Evolutionary conservation across 2,329 filamentous ascomycete genomes (phyloP), one percentile per base, ranked within the genome.

Genomic region (Sclerotinia nivalis): DNA sequence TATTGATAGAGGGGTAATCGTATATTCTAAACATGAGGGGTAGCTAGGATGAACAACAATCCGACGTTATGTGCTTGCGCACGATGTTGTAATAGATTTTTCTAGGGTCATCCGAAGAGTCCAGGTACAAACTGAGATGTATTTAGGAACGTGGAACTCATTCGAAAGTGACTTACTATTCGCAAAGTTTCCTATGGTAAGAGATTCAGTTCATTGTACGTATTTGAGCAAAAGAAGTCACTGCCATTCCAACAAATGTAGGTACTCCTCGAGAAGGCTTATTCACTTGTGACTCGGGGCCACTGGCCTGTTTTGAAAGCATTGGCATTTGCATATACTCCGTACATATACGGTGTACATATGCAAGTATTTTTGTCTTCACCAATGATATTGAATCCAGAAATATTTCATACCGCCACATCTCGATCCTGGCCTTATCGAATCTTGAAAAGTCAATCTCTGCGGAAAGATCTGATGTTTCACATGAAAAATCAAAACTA

Each of bases 261-360:
- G 31, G 40, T 28, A n/a, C n/a, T 50, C 22, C 10, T 9, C 4
- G 25, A 34, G 22, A 22, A 7, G 13, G 43, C 59, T 18, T 34
- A 10, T n/a, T 64, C 47, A 47, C 31, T 52, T 25, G 34, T 64
- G 61, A 52, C 28, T 64, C 60, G 31, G 60, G 47, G 61, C 47
- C 47, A 52, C 47, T 40, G 47, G 31, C 61, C 55, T 25, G 18
- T 37, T 37, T 37, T 37, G 61, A 64, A 64, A 37, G 8, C 47
- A 50, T 31, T 18, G 37, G 45, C 60, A 50, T 64, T 13, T 34
- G 22, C 47, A 40, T 52, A n/a, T n/a, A n/a, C n/a, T n/a, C n/a
- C n/a, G n/a, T 1, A 25, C 40, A 40, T 22, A 22, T 13, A 40
- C 22, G 54, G 28, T 34, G 1, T 49, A 40, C n/a, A 22, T 20